These are phyloP conservation scores for Aspergillus haitiensis DNA, from an alignment of 495 filamentous ascomycete species.

Conservation along the genomic window DNA sequence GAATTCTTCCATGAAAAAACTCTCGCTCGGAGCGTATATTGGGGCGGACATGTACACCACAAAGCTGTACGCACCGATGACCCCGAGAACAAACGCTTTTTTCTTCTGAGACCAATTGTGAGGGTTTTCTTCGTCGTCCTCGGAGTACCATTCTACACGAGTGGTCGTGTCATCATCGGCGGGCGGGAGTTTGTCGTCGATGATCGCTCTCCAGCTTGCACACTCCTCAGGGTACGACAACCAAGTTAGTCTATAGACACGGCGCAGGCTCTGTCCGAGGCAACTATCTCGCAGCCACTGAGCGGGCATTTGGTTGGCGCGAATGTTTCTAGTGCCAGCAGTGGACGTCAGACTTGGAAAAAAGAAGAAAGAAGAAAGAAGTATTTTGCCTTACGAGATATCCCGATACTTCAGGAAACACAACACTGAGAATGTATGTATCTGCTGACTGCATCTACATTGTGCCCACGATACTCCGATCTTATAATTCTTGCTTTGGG, in stretches of 20 bases:
- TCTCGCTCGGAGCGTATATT: conserved; percentile 25
- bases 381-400: no score
- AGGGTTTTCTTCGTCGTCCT: conserved; percentile 42
- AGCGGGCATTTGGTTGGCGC: neutral
- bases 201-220: neutral
- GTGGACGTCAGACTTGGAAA: no score
- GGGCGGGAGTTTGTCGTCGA: no score
- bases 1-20: conserved; percentile 40
- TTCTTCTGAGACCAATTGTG: conserved; percentile 42
- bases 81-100: conserved; percentile 41
- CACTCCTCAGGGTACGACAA: neutral
- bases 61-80: conserved; percentile 26
- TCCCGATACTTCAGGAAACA: no score
- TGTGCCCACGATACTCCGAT: no score
- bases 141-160: conserved; percentile 39
- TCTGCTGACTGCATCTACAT: no score
- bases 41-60: conserved; percentile 29
- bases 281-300: neutral
- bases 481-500: no score
- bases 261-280: neutral
- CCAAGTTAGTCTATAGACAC: neutral
- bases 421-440: no score
- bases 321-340: neutral
- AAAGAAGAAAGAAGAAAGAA: no score
- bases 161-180: conserved; percentile 11